These are phyloP conservation scores for Massospora cicadina DNA, from an alignment of 371 early-diverging fungal species.

Conservation along the genomic window DNA sequence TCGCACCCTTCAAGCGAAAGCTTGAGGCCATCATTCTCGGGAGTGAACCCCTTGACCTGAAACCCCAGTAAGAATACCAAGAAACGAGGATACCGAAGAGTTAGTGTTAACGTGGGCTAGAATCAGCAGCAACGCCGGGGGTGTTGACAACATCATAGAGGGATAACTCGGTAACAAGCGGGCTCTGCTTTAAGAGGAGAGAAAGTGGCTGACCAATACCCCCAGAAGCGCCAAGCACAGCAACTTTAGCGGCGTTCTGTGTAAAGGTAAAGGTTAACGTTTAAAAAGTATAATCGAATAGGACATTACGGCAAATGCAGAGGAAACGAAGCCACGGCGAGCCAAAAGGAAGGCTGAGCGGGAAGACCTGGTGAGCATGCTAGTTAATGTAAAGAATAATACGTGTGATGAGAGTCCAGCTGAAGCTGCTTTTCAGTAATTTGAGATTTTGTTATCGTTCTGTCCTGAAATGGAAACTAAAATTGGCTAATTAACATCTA, in stretches of 20 bases:
- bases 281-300: background rate
- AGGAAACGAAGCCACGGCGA: conserved; percentile 1
- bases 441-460: too few species aligned
- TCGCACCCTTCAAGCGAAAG: conserved; percentile 72
- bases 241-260: conserved; percentile 32
- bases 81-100: conserved; percentile 36
- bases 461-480: too few species aligned
- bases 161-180: conserved; percentile 65
- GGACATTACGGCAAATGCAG: background rate
- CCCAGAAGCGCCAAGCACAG: conserved; percentile 80
- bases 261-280: background rate
- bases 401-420: too few species aligned
- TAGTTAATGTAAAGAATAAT: too few species aligned
- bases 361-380: background rate
- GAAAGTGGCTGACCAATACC: conserved; percentile 88
- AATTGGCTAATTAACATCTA: too few species aligned
- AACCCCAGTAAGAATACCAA: conserved; percentile 1
- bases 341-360: background rate
- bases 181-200: conserved; percentile 65
- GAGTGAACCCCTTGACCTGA: conserved; percentile 72
- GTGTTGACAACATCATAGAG: conserved; percentile 94
- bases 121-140: conserved; percentile 93
- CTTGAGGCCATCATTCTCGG: conserved; percentile 66
- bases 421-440: too few species aligned
- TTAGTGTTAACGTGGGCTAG: conserved; percentile 92